Evolutionary conservation across 2,329 filamentous ascomycete species (phyloP), one percentile per base, ranked within the genome.

Genomic region (Hypoxylon rubiginosum): DNA sequence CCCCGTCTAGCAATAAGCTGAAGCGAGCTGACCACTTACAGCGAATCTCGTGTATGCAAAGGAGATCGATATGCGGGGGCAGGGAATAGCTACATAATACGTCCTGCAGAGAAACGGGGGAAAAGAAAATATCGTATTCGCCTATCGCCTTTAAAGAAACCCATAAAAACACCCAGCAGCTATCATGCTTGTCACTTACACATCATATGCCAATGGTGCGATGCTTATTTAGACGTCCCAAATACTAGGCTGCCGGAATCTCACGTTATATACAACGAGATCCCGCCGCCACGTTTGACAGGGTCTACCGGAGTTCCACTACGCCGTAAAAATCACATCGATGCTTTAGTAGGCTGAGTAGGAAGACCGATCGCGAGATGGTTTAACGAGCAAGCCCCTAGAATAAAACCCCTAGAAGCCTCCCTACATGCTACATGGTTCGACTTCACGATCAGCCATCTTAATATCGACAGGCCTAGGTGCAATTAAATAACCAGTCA

Each of bases 11-110:
- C 30, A 4, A 39, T 24, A 46, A 41, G 45, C 28, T 56, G 46
- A 56, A 56, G 62, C 62, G 55, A 60, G 36, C 48, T 19, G 32
- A n/a, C 62, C 57, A 61, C 36, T 61, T 15, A 60, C 3, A 51
- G 24, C 17, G 19, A 24, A 41, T 19, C 62, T 64, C 62, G 62
- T 64, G 57, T 64, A 64, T 64, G 62, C 62, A 60, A 48, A 15
- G 62, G 34, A 56, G 45, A 59, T 57, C 56, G 51, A 53, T 52
- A 32, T 53, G 28, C 17, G 15, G 41, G 15, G 32, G 24, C 55
- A 58, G 32, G 46, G 30, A 48, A 24, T 48, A 48, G 21, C 21
- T 28, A 28, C 45, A 24, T 24, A 4, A 2, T 24, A 4, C n/a
- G 19, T 48, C 17, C 10, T n/a, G n/a, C 24, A 28, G 26, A 28